Conservation (phyloP, 129 eudicot genomes). For the Helianthus tuberosus region DNA sequence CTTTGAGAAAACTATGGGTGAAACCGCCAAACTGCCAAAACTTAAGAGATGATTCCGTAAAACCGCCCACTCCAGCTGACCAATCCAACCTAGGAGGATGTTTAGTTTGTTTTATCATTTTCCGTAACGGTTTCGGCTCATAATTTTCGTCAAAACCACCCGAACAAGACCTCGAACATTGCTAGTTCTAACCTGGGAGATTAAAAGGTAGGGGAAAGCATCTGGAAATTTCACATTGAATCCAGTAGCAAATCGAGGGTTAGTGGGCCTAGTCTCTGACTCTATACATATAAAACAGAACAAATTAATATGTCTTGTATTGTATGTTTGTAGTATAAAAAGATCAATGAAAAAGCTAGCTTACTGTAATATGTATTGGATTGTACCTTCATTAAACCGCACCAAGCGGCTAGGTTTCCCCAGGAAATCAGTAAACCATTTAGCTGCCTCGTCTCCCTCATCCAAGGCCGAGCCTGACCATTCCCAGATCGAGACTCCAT, state of each 20-base stretch:
- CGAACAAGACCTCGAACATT: too few relatives aligned
- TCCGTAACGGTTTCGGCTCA: too few relatives aligned
- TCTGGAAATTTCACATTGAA: slow-evolving; percentile 73
- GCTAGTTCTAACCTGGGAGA: slow-evolving; percentile 58
- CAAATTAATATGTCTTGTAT: background rate
- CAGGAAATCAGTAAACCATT: slow-evolving; percentile 76
- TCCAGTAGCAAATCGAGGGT: slow-evolving; percentile 69
- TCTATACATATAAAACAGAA: slow-evolving; percentile 35
- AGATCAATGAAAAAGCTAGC: background rate
- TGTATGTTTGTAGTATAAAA: background rate
- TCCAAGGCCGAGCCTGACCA: slow-evolving; percentile 93
- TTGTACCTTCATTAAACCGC: slow-evolving; percentile 75
- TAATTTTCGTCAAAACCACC: too few relatives aligned
- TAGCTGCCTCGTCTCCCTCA: slow-evolving; percentile 78
- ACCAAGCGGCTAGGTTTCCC: slow-evolving; percentile 79
- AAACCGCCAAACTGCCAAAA: too few relatives aligned
- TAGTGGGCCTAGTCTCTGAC: slow-evolving; percentile 54
- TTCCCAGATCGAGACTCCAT: slow-evolving; percentile 82
- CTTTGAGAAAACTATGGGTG: too few relatives aligned
- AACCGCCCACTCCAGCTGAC: too few relatives aligned
- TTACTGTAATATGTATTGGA: background rate
- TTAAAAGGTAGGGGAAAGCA: slow-evolving; percentile 62
- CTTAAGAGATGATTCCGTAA: too few relatives aligned
- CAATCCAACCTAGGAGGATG: too few relatives aligned
- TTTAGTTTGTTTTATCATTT: too few relatives aligned